Conservation (phyloP, 2,329 filamentous ascomycete genomes). For the Aureobasidium pullulans region DNA sequence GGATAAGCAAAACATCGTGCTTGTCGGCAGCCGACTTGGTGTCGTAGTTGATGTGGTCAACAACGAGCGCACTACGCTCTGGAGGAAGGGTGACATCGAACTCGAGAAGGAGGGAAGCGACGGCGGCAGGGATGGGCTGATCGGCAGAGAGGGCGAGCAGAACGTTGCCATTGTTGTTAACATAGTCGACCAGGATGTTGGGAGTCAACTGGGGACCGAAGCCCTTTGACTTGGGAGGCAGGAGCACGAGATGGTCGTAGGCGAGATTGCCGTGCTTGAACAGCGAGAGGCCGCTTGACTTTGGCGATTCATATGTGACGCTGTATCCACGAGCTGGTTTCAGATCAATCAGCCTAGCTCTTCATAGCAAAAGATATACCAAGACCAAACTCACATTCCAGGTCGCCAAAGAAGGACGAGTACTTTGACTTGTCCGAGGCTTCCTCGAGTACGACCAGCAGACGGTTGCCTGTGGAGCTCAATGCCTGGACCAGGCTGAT, state of each 20-base stretch:
- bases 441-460: conserved; percentile 84
- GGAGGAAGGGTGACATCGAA: conserved; percentile 81
- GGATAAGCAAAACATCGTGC: conserved; percentile 81
- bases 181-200: conserved; percentile 78
- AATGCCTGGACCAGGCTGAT: conserved; percentile 63
- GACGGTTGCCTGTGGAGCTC: conserved; percentile 69
- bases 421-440: conserved; percentile 73
- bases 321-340: conserved; percentile 70
- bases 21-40: conserved; percentile 64
- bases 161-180: conserved; percentile 88
- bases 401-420: conserved; percentile 68
- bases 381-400: conserved; percentile 46
- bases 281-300: conserved; percentile 67
- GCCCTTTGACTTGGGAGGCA: conserved; percentile 86
- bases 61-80: conserved; percentile 75
- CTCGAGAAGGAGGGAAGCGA: conserved; percentile 75
- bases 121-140: conserved; percentile 59
- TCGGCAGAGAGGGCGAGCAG: conserved; percentile 74
- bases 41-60: conserved; percentile 97
- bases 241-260: conserved; percentile 85
- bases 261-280: conserved; percentile 80
- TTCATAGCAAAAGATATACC: background rate
- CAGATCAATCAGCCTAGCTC: background rate
- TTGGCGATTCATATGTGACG: conserved; percentile 74
- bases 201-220: conserved; percentile 85